Evolutionary conservation across 208 protist genomes (phyloP).

Genomic region (Leishmania aethiopica): DNA sequence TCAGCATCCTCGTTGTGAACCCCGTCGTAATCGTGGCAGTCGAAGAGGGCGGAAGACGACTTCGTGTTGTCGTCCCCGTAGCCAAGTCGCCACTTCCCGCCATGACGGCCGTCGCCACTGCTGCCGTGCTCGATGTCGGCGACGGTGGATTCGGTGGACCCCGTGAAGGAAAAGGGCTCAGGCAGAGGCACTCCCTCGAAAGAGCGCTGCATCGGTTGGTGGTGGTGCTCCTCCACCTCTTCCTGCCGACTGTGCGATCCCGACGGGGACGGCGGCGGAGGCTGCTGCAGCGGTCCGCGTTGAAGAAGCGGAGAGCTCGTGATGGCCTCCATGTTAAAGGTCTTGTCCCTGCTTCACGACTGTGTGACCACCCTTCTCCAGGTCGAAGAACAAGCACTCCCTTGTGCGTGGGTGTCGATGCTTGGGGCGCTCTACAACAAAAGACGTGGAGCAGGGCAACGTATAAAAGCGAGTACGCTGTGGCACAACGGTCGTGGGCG

Average conservation of each 20-base stretch:
- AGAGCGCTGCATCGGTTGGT: background rate
- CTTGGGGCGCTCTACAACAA: background rate
- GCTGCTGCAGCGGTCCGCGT: slow-evolving; percentile 10
- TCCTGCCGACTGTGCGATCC: slow-evolving; percentile 6
- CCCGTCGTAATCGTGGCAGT: background rate
- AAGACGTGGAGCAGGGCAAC: background rate
- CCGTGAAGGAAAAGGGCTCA: slow-evolving; percentile 13
- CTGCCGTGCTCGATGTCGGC: background rate
- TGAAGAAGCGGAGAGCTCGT: slow-evolving; percentile 18
- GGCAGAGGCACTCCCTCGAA: slow-evolving; percentile 8
- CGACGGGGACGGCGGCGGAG: slow-evolving; percentile 10
- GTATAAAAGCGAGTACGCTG: background rate
- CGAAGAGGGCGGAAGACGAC: background rate
- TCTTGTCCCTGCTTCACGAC: background rate
- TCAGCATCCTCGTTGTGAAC: background rate
- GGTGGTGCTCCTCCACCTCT: slow-evolving; percentile 1
- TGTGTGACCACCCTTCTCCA: background rate
- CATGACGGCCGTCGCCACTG: background rate
- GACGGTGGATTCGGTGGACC: slow-evolving; percentile 1
- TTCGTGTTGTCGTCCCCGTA: background rate
- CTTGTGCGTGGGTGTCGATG: background rate
- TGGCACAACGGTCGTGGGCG: background rate
- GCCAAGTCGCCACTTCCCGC: background rate
- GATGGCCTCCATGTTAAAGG: background rate
- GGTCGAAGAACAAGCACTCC: background rate